A percentile compares a stretch with the other conserved stretches of the same genome.
Conservation (phyloP, 2,329 filamentous ascomycete genomes). For the Aspergillus melleus region DNA sequence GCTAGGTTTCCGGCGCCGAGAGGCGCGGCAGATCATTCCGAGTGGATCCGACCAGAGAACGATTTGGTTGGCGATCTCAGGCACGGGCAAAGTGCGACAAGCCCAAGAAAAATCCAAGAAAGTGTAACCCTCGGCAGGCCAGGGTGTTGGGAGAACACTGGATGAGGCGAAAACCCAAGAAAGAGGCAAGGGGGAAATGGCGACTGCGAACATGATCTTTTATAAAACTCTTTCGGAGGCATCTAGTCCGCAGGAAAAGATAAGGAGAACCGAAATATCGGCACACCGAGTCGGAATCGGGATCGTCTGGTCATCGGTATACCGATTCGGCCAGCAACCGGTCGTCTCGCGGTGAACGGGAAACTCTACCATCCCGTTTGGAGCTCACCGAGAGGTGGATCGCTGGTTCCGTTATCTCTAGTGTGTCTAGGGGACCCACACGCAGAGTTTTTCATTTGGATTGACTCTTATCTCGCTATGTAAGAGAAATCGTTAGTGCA, state of each 20-base stretch:
- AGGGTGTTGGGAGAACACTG: background rate
- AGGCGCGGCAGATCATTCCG: background rate
- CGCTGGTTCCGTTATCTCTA: background rate
- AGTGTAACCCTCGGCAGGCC: background rate
- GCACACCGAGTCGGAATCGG: slow-evolving; percentile 1
- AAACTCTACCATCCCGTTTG: slow-evolving; percentile 8
- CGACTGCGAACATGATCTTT: background rate
- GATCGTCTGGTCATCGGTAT: slow-evolving; percentile 1
- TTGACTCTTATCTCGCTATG: background rate
- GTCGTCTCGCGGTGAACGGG: slow-evolving; percentile 3
- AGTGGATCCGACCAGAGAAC: background rate
- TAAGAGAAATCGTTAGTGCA: background rate
- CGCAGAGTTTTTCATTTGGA: background rate
- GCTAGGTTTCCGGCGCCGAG: background rate
- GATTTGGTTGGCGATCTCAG: background rate
- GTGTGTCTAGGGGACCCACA: background rate
- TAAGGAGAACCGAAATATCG: background rate
- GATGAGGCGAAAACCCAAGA: background rate
- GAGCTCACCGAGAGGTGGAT: slow-evolving; percentile 13
- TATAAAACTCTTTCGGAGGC: background rate
- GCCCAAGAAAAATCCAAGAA: background rate
- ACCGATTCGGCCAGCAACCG: slow-evolving; percentile 1
- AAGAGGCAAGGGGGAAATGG: background rate
- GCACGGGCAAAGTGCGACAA: background rate
- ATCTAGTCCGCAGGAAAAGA: background rate